Percentiles rank a stretch among this genome's conserved stretches.
phyloP scores from a whole-genome alignment of 2,329 filamentous ascomycete species.

The Diatrype stigma region DNA sequence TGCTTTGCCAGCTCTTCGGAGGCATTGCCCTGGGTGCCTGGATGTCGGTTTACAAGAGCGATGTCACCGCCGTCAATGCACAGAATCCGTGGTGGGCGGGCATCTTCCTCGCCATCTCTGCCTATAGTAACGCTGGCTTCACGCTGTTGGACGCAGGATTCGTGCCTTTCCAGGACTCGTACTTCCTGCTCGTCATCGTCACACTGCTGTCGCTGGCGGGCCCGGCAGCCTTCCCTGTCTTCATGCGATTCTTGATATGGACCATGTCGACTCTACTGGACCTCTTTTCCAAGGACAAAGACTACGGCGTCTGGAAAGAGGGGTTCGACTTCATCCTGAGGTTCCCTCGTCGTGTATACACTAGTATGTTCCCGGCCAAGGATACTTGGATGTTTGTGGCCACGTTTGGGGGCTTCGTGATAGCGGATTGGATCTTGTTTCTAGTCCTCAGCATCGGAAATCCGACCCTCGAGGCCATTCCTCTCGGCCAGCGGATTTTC shows the following conservation, averaged over 20 bases:
- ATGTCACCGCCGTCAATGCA: conserved; percentile 33
- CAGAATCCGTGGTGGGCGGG: conserved; percentile 53
- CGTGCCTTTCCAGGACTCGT: conserved; percentile 38
- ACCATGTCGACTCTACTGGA: conserved; percentile 29
- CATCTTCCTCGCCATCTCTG: conserved; percentile 50
- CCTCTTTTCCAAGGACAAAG: conserved; percentile 17
- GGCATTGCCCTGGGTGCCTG: conserved; percentile 49
- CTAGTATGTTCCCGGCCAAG: conserved; percentile 47
- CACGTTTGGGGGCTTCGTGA: conserved; percentile 44
- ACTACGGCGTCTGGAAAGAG: conserved; percentile 28
- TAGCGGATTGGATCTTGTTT: conserved; percentile 49
- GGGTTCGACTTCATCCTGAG: conserved; percentile 33
- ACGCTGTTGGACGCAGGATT: conserved; percentile 52
- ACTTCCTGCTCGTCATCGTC: conserved; percentile 25
- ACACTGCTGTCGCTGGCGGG: conserved; percentile 38
- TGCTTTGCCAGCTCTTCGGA: conserved; percentile 55
- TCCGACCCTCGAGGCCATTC: conserved; percentile 38
- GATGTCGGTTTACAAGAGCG: conserved; percentile 41
- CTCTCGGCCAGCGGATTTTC: conserved; percentile 41
- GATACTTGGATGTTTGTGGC: conserved; percentile 50
- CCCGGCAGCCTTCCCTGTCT: conserved; percentile 49
- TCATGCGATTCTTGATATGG: conserved; percentile 45
- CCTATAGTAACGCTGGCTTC: conserved; percentile 58
- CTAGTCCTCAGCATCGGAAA: conserved; percentile 51
- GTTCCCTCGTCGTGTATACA: conserved; percentile 38